phyloP scores from a whole-genome alignment of 192 early-diverging fungal species.

The Linderina pennispora region DNA sequence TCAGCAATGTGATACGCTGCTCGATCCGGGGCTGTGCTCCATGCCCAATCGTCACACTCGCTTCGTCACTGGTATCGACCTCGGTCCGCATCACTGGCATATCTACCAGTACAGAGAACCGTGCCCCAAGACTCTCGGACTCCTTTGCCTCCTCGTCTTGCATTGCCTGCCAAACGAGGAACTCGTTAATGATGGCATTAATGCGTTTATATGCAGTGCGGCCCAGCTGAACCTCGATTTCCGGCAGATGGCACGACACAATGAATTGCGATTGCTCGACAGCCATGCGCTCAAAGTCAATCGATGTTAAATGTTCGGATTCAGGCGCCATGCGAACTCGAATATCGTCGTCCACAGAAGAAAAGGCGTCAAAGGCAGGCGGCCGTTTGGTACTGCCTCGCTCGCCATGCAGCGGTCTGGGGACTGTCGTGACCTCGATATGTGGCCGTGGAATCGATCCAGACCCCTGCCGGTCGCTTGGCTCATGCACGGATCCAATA shows the following conservation, averaged over 20 bases:
- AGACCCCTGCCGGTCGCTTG: conserved; percentile 1
- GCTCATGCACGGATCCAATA: conserved; percentile 32
- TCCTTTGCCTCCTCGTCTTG: conserved; percentile 17
- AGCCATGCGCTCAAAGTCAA: conserved; percentile 43
- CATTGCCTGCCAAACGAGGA: conserved; percentile 45
- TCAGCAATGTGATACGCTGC: conserved; percentile 24
- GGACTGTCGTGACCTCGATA: conserved; percentile 40
- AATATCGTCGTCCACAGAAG: conserved; percentile 35
- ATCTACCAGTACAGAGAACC: conserved; percentile 35
- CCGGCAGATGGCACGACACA: conserved; percentile 44
- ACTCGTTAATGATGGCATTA: conserved; percentile 42
- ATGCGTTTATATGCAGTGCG: conserved; percentile 31
- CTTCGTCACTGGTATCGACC: conserved; percentile 23
- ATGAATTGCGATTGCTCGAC: conserved; percentile 34
- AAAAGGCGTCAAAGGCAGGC: conserved; percentile 46
- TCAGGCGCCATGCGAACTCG: conserved; percentile 45
- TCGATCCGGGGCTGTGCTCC: not conserved
- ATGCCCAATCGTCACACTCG: not conserved
- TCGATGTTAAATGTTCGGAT: conserved; percentile 32
- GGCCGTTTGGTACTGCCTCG: conserved; percentile 3
- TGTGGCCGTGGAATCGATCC: conserved; percentile 38
- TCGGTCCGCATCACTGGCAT: conserved; percentile 31
- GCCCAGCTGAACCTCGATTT: conserved; percentile 21
- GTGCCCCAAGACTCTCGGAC: conserved; percentile 2
- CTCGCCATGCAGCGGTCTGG: conserved; percentile 3